phyloP scores from a whole-genome alignment of 2,329 filamentous ascomycete species.

The Trichoderma simmonsii region DNA sequence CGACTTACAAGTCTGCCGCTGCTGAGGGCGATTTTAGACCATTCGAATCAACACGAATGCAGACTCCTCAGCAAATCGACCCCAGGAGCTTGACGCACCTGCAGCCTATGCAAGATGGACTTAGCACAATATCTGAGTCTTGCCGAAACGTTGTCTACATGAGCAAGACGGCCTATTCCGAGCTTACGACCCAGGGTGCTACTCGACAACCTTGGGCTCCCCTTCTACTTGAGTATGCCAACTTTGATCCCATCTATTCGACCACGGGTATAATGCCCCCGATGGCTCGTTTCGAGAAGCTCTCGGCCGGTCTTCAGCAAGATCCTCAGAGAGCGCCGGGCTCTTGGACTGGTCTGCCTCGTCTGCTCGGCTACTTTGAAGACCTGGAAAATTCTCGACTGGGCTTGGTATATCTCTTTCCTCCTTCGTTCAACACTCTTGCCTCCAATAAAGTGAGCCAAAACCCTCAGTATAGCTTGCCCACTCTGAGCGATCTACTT shows the following conservation, averaged over 20 bases:
- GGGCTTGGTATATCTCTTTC: slow-evolving; percentile 73
- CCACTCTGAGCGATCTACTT: slow-evolving; percentile 54
- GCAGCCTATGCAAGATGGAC: slow-evolving; percentile 38
- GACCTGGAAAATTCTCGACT: slow-evolving; percentile 67
- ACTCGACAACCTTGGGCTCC: slow-evolving; percentile 48
- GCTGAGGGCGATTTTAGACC: slow-evolving; percentile 44
- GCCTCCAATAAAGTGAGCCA: slow-evolving; percentile 51
- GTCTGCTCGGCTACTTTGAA: slow-evolving; percentile 69
- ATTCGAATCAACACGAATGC: slow-evolving; percentile 60
- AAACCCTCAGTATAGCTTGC: slow-evolving; percentile 49
- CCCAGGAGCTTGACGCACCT: slow-evolving; percentile 51
- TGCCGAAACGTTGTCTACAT: slow-evolving; percentile 47
- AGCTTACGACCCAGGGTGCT: slow-evolving; percentile 41
- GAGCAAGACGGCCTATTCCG: slow-evolving; percentile 50
- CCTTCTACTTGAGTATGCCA: slow-evolving; percentile 69
- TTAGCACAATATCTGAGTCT: slow-evolving; percentile 27
- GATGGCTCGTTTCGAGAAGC: slow-evolving; percentile 62
- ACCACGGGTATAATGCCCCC: slow-evolving; percentile 61
- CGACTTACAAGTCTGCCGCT: slow-evolving; percentile 30
- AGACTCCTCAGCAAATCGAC: slow-evolving; percentile 59
- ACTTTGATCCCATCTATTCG: slow-evolving; percentile 60
- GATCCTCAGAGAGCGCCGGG: slow-evolving; percentile 50
- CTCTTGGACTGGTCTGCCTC: slow-evolving; percentile 60
- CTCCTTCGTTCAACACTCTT: slow-evolving; percentile 59
- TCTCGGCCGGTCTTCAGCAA: slow-evolving; percentile 56